Conservation (phyloP, 2,329 filamentous ascomycete species). For the Phialemoniopsis sp. region DNA sequence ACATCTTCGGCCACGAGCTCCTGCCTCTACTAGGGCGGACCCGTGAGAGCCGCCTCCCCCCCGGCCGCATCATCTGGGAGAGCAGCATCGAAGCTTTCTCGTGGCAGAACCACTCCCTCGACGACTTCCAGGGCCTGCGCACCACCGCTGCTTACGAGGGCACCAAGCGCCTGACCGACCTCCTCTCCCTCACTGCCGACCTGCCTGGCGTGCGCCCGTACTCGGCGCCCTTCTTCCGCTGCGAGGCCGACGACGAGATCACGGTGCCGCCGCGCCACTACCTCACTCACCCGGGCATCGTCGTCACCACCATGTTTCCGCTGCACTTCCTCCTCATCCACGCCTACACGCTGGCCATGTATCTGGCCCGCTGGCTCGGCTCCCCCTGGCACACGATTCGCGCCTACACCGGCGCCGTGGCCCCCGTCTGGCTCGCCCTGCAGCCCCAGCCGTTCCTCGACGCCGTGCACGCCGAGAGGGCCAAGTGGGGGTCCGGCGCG, state of each 20-base stretch:
- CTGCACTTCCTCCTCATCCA: constrained; percentile 66
- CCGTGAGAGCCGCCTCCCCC: constrained; percentile 23
- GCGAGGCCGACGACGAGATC: constrained; percentile 10
- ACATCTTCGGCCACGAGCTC: constrained; percentile 78
- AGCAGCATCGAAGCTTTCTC: constrained; percentile 69
- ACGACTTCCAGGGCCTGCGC: constrained; percentile 73
- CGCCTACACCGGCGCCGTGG: constrained; percentile 72
- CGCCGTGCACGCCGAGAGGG: constrained; percentile 43
- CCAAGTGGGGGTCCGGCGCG: constrained; percentile 83
- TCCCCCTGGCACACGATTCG: constrained; percentile 82
- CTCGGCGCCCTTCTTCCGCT: constrained; percentile 52
- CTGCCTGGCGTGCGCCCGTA: constrained; percentile 59
- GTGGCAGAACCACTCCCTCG: constrained; percentile 46
- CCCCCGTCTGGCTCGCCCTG: constrained; percentile 76
- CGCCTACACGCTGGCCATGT: constrained; percentile 64
- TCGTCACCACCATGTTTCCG: constrained; percentile 76
- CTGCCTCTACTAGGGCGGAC: constrained; percentile 65
- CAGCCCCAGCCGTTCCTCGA: constrained; percentile 60
- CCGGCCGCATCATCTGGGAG: constrained; percentile 79
- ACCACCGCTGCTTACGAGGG: constrained; percentile 72
- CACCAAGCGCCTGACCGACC: constrained; percentile 81
- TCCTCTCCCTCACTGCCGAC: constrained; percentile 70
- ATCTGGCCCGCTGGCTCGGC: constrained; percentile 70
- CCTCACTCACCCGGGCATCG: constrained; percentile 81
- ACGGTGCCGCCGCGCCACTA: constrained; percentile 58